Base-by-base conservation (phyloP, 441 rosid genomes). In the Croton setiger region DNA sequence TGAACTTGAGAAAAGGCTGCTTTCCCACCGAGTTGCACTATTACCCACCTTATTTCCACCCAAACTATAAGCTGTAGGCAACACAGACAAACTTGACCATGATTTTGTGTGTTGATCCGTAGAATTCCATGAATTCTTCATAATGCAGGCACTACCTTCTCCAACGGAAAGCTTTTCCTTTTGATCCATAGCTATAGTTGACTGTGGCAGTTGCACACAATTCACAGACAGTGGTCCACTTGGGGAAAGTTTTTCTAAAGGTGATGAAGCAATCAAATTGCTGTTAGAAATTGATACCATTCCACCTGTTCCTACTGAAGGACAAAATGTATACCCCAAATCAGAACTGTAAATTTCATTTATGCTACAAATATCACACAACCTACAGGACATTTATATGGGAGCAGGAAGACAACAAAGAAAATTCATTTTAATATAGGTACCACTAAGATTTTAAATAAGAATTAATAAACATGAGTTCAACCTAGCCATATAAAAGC, bases 1-100 rank as follows among this genome's bases (percentile, higher is more conserved):
- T 15, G 92, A 87, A 83, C 91, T 87, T 43, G 91, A 87, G 80
- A 89, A 89, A 47, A 87, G 86, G 77, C 88, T 84, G 75, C 83
- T 87, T 76, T 89, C 92, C 75, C 79, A 82, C 69, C 73, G 82
- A 45, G 75, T 63, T 47, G 72, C 75, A 80, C 69, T 65, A 64
- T 64, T 49, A 55, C 69, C 73, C 68, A 70, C 64, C 65, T 64
- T 57, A 68, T 67, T 75, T 44, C 79, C 71, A 60, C 77, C 83
- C 49, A 47, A 70, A 64, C 74, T 69, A 60, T 69, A 57, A 52
- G 82, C 76, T 64, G 62, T 69, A 33, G 74, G 73, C 69, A 72
- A 78, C 68, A 66, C 57, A 43, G 72, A 71, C 54, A 72, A 74
- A 77, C 76, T 79, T 51, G 79, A 78, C 76, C 70, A 55, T 54